Evolutionary conservation across 495 filamentous ascomycete species (phyloP), one percentile per base, ranked within the genome.

Genomic region (Bryoglossum gracile): DNA sequence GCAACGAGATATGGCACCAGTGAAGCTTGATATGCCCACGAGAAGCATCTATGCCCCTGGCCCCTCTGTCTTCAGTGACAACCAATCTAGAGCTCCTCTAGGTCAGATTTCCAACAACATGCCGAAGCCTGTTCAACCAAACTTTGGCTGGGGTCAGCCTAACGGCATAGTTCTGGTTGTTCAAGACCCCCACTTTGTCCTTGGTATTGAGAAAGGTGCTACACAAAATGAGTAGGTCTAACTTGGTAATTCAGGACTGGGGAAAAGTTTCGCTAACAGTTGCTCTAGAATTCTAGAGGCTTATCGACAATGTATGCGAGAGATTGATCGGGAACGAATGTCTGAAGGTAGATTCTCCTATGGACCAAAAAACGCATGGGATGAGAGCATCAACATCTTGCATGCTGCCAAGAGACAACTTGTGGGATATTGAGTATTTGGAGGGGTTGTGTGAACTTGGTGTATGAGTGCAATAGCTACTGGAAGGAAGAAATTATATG

Each of bases 181-280:
- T 22, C 30, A 48, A 2, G 52, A 55, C 32, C 53, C 53, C 11
- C 18, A 55, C 23, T 55, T 55, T 21, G 47, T 55, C 1, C 21
- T 55, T 6, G 47, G 47, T 9, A 23, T 55, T 13, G 17, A 14
- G 1, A 23, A 46, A 16, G 39, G 42, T 21, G 53, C 53, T 9
- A 21, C 10, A 2, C 42, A 55, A 18, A 18, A 22, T 32, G 46
- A 48, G 53, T 55, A 55, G 51, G 47, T 39, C 14, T 9, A 14
- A 9, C 19, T 19, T 3, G 8, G 9, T 30, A 28, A 2, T 5
- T 46, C 2, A 9, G 11, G 11, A 19, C 14, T 26, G 3, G n/a
- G n/a, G n/a, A n/a, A n/a, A n/a, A n/a, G n/a, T n/a, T 16, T 46
- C 40, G 17, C 18, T 34, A 26, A 40, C 48, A 42, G 37, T 23